phyloP scores from a whole-genome alignment of 179 eudicot genomes.

The Monotropa hypopitys region DNA sequence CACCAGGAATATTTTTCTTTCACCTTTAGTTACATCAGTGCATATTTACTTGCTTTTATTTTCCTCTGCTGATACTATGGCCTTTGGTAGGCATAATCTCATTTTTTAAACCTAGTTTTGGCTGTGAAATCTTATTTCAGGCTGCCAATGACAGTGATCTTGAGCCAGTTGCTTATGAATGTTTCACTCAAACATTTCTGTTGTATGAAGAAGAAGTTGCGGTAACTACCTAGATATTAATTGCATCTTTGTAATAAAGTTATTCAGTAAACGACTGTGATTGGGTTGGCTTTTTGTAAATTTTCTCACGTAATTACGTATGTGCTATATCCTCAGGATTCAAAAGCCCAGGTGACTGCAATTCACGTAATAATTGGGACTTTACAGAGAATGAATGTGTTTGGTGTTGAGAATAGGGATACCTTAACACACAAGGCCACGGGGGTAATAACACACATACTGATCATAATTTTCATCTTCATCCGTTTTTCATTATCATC shows the following conservation, averaged over 20 bases:
- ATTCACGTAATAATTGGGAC: conserved; percentile 89
- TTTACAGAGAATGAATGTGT: conserved; percentile 81
- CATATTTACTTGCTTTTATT: background rate
- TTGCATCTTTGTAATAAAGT: background rate
- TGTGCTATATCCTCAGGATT: conserved; percentile 42
- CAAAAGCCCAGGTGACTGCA: conserved; percentile 91
- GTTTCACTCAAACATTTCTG: conserved; percentile 87
- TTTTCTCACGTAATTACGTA: background rate
- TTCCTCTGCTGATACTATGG: background rate
- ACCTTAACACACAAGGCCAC: conserved; percentile 97
- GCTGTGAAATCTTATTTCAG: conserved; percentile 24
- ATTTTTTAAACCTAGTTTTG: background rate
- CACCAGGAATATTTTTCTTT: background rate
- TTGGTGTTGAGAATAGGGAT: conserved; percentile 98
- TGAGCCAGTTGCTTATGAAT: conserved; percentile 91
- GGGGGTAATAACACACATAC: conserved; percentile 42
- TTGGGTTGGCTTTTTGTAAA: background rate
- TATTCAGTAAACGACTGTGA: background rate
- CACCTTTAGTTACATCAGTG: background rate
- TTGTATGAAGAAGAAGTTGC: conserved; percentile 94
- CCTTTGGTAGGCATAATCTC: background rate
- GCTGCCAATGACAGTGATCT: conserved; percentile 95
- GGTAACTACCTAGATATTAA: conserved; percentile 28
- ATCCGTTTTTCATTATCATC: background rate
- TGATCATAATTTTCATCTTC: background rate